These are phyloP conservation scores for Fraxinus americana DNA, from an alignment of 257 asterid genomes.

Conservation along the genomic window DNA sequence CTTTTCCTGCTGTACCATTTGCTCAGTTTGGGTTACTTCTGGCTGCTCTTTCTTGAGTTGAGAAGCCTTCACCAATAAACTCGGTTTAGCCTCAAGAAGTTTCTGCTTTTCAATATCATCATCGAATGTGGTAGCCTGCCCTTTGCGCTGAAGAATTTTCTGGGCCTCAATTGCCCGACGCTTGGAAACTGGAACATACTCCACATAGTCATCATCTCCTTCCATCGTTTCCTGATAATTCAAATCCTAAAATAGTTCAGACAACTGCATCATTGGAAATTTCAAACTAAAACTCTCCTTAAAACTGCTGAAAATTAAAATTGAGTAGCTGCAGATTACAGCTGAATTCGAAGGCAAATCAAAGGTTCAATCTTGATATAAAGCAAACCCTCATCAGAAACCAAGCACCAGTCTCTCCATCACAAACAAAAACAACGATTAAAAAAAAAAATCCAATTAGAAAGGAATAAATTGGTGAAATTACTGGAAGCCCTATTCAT, in stretches of 20 bases:
- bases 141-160: constrained; percentile 71
- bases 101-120: constrained; percentile 65
- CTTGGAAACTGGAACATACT: constrained; percentile 77
- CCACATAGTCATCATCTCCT: constrained; percentile 66
- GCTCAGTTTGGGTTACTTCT: not conserved
- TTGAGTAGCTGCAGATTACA: constrained; percentile 8
- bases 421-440: not conserved
- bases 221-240: constrained; percentile 45
- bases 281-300: not conserved
- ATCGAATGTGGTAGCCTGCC: constrained; percentile 51
- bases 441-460: not conserved
- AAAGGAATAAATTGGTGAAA: constrained; percentile 16
- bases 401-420: not conserved
- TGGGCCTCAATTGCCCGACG: constrained; percentile 79
- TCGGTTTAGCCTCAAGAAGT: not conserved
- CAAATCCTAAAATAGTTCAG: constrained; percentile 26
- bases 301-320: not conserved
- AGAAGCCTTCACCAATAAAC: constrained; percentile 40
- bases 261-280: not conserved
- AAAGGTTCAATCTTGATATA: not conserved
- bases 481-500: not conserved
- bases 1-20: not conserved
- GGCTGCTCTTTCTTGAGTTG: constrained; percentile 11
- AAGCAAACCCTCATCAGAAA: not conserved
- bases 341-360: not conserved